Conservation (phyloP, 495 filamentous ascomycete genomes). For the Paragyromitra xinjiangensis region DNA sequence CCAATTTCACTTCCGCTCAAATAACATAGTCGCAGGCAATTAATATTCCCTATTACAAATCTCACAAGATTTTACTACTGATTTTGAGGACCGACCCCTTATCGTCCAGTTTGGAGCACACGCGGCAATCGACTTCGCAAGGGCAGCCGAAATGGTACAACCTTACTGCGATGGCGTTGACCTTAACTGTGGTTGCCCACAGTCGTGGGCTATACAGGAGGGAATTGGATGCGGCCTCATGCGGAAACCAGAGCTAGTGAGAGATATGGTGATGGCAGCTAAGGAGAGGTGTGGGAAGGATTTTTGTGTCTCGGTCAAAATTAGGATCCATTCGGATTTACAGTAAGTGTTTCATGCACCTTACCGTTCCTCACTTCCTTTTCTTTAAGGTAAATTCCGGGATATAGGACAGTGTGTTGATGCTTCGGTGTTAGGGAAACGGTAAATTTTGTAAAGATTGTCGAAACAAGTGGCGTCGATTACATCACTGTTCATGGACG, state of each 20-base stretch:
- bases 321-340: slow-evolving; percentile 70
- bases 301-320: slow-evolving; percentile 71
- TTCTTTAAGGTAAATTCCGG: background rate
- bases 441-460: slow-evolving; percentile 51
- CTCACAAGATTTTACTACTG: slow-evolving; percentile 61
- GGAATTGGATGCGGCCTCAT: slow-evolving; percentile 71
- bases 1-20: too few relatives aligned
- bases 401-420: background rate
- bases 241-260: slow-evolving; percentile 67
- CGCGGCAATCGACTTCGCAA: slow-evolving; percentile 66
- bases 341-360: slow-evolving; percentile 54
- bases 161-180: slow-evolving; percentile 71
- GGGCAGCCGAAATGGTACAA: slow-evolving; percentile 68
- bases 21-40: background rate
- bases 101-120: slow-evolving; percentile 72
- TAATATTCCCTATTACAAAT: slow-evolving; percentile 7
- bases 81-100: slow-evolving; percentile 61
- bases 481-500: slow-evolving; percentile 74
- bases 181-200: slow-evolving; percentile 75
- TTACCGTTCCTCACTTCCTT: background rate
- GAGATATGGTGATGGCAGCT: slow-evolving; percentile 67
- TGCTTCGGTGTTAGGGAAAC: slow-evolving; percentile 49
- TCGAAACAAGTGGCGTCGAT: slow-evolving; percentile 60
- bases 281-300: slow-evolving; percentile 59
- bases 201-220: slow-evolving; percentile 72